Base-by-base conservation (phyloP, 2,329 filamentous ascomycete genomes). In the Cercospora sp. region DNA sequence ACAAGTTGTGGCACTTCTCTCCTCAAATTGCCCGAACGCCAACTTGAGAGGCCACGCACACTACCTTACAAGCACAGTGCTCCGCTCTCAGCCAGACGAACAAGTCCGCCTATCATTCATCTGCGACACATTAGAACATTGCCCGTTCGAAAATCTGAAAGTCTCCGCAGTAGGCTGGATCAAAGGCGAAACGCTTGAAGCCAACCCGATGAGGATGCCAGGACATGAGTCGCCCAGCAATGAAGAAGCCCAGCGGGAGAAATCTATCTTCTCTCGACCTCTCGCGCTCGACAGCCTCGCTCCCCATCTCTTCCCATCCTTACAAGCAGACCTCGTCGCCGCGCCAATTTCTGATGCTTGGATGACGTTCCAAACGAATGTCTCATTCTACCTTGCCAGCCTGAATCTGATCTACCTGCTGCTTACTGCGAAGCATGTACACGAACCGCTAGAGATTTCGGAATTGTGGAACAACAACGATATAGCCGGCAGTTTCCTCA, bases 351-450 rank as follows among this genome's bases (percentile, higher is more conserved):
- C 77, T 16, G 79, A 81, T 10, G 73, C 78, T 2, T 81, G 80
- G 77, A 75, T 80, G 67, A 83, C 82, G 63, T 84, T 86, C 72
- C 80, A 81, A 23, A 82, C 84, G 42, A 84, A 86, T 20, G 78
- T 86, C 39, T 81, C 81, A 1, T 85, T 86, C 72, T 84, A 86
- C 69, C 83, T 88, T 26, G 83, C 86, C 0, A 81, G 83, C 0
- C 79, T 89, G 33, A 89, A 85, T 70, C 83, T 89, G n/a, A 84
- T 88, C 72, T 87, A 86, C 72, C 76, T 88, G 0, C 78, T 89
- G 0, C 77, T 87, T 1, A 81, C 81, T 1, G 86, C 86, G 0
- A 74, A 79, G 12, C 78, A 81, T 16, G 77, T 88, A 1, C 82
- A 84, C 33, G 74, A 80, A 20, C 74, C 75, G 1, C 77, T 89